Conservation (phyloP, 2,329 filamentous ascomycete genomes). For the Penicillium polonicum region DNA sequence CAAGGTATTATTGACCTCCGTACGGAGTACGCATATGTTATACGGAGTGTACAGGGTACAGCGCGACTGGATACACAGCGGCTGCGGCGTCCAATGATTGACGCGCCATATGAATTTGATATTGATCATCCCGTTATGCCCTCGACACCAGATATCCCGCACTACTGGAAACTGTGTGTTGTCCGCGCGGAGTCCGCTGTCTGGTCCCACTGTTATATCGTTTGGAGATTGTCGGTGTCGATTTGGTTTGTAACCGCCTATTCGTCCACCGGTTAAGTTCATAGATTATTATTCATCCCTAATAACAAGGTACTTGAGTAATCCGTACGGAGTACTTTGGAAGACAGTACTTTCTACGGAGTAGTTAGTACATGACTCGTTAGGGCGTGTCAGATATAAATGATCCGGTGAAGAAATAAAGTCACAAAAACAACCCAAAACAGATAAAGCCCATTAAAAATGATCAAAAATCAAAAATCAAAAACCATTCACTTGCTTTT, state of each 20-base stretch:
- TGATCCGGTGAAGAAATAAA: background rate
- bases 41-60: background rate
- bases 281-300: background rate
- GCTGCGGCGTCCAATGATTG: constrained; percentile 28
- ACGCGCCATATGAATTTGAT: constrained; percentile 22
- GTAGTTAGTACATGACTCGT: background rate
- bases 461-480: background rate
- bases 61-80: constrained; percentile 20
- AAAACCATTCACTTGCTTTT: background rate
- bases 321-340: too few species aligned
- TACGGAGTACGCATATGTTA: background rate
- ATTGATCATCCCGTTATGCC: constrained; percentile 21
- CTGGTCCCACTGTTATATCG: background rate
- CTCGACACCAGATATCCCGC: constrained; percentile 19
- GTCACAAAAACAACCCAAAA: background rate
- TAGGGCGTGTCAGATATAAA: background rate
- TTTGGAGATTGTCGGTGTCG: background rate
- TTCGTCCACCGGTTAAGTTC: background rate
- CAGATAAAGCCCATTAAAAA: background rate
- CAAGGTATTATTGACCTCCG: background rate
- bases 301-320: background rate
- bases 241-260: background rate
- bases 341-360: too few species aligned
- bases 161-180: constrained; percentile 8
- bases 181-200: constrained; percentile 8